A percentile compares a stretch with the other conserved stretches of the same genome.
Evolutionary conservation across 257 asterid genomes (phyloP).

Genomic region (Knoxia roxburghii): DNA sequence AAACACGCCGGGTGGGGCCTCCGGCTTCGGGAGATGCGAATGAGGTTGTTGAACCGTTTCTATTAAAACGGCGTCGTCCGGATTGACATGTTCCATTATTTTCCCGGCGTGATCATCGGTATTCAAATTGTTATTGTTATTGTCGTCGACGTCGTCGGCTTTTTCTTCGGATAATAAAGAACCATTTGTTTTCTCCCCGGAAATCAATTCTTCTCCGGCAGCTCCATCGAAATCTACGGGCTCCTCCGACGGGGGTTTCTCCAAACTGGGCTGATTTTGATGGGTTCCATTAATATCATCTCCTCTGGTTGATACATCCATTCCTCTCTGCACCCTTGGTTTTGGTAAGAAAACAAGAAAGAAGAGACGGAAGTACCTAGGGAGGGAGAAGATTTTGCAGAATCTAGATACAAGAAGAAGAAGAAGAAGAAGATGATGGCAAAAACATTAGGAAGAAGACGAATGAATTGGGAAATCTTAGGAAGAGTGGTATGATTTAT

Average conservation of each 20-base stretch:
- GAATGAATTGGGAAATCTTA: neutral
- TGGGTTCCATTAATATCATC: neutral
- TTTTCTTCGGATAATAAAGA: neutral
- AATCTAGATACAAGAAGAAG: neutral
- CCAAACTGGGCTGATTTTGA: neutral
- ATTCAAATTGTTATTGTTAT: slow-evolving; percentile 2
- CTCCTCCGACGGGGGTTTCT: neutral
- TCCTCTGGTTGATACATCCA: slow-evolving; percentile 1
- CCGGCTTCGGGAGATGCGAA: slow-evolving; percentile 70
- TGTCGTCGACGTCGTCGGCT: neutral
- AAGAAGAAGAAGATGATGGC: neutral
- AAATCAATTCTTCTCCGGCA: neutral
- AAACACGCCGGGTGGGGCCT: slow-evolving; percentile 52
- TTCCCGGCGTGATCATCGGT: slow-evolving; percentile 15
- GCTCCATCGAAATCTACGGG: neutral
- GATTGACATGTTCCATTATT: neutral
- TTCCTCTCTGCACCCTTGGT: neutral
- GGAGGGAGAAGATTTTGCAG: neutral
- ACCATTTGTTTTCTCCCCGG: neutral
- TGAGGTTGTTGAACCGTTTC: slow-evolving; percentile 45
- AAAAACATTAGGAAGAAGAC: neutral
- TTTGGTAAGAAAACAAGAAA: neutral
- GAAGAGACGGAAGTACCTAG: neutral
- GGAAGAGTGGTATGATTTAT: neutral
- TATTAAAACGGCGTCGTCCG: neutral